Base-by-base conservation (phyloP, 2,329 filamentous ascomycete species). In the Shiraia bambusicola region DNA sequence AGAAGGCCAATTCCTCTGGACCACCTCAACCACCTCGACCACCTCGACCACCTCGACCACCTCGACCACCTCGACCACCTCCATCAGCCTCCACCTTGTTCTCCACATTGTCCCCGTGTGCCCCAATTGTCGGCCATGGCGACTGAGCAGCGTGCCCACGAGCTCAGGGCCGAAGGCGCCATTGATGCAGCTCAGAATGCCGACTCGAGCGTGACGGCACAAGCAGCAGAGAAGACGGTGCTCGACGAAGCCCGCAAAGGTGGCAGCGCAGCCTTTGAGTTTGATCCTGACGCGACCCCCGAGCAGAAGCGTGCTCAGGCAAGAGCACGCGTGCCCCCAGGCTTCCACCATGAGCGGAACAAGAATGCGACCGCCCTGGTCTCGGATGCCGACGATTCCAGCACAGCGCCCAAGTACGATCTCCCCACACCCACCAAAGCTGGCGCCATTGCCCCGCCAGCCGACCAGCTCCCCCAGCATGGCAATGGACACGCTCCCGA, bases 251-350 rank as follows among this genome's bases (percentile, higher is more conserved):
- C 88, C 54, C 82, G 78, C 61, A 85, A 86, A 59, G 88, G 86
- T 10, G 93, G 93, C 29, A 81, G 86, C 16, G 74, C 84, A 22
- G 91, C 89, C 50, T 93, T 87, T 66, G 81, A 84, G 49, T 98
- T 97, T 72, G 80, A 98, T 64, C 89, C 93, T 1, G 73, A 95
- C 74, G 91, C 90, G 29, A 84, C 78, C 30, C 79, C 86, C 1
- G 88, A 90, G 66, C 79, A 95, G 69, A 98, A 98, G 75, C 84
- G 80, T 47, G 85, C 85, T 24, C 87, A 91, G 65, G 84, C 86
- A 15, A 76, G 79, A 76, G 80, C 84, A 63, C 76, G 75, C 37
- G 63, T 87, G 10, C 83, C 84, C 25, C 71, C 80, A n/a, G 77
- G 78, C 34, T 80, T 88, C 45, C 81, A 83, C 58, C 79, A 77